Percentiles rank a stretch among this genome's conserved stretches.
These are phyloP conservation scores for Moniliophthora roreri DNA, from an alignment of 1,284 basidiomycete genomes.

Conservation along the genomic window DNA sequence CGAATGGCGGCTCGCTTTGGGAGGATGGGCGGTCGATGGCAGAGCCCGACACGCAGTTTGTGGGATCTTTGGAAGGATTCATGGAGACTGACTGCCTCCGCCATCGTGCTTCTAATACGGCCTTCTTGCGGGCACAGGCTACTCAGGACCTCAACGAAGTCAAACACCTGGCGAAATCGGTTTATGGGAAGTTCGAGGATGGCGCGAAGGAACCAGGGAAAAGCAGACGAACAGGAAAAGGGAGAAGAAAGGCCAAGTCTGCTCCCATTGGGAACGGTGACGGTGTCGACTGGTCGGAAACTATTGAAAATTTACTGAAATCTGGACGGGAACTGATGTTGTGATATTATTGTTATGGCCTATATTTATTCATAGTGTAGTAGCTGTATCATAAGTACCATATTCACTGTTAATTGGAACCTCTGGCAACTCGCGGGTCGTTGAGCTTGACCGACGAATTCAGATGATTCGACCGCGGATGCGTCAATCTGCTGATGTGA, in stretches of 20 bases:
- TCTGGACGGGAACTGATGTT: constrained; percentile 12
- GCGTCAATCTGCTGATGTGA: no score
- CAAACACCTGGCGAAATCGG: constrained; percentile 58
- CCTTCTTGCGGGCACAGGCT: constrained; percentile 75
- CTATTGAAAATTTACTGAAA: constrained; percentile 26
- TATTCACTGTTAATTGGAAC: neutral
- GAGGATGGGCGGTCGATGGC: constrained; percentile 57
- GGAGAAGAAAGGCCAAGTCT: constrained; percentile 15
- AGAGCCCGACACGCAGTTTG: constrained; percentile 16
- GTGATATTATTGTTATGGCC: neutral
- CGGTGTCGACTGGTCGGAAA: constrained; percentile 38
- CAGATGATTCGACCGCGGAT: no score
- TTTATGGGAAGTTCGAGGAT: constrained; percentile 38
- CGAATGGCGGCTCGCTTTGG: constrained; percentile 64
- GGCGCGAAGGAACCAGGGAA: constrained; percentile 29
- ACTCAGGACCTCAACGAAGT: constrained; percentile 68
- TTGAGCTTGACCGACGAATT: constrained; percentile 1
- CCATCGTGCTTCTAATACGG: constrained; percentile 61
- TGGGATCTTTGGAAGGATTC: constrained; percentile 47
- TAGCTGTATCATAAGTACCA: neutral
- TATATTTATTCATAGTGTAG: constrained; percentile 1
- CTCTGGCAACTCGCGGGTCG: neutral
- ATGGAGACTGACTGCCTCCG: constrained; percentile 51
- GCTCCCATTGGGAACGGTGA: constrained; percentile 32
- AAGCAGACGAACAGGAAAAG: constrained; percentile 13